phyloP scores from a whole-genome alignment of 371 early-diverging fungal genomes.

The Circinella minor region DNA sequence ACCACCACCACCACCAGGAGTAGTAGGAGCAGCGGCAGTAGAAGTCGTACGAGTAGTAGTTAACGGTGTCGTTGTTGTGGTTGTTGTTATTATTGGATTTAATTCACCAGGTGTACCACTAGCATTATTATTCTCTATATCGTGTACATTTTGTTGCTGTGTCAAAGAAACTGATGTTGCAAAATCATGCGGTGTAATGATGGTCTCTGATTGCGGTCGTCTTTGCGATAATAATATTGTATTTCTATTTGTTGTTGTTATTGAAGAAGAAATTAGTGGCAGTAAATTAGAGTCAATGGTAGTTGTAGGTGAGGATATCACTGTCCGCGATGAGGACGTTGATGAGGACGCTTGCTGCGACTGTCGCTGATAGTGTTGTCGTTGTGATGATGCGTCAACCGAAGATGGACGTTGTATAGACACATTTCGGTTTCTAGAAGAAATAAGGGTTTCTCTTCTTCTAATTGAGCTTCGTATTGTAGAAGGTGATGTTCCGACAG shows the following conservation, averaged over 20 bases:
- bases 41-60: too few relatives aligned
- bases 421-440: too few relatives aligned
- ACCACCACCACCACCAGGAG: too few relatives aligned
- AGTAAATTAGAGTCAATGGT: background rate
- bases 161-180: background rate
- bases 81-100: background rate
- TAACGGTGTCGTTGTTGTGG: too few relatives aligned
- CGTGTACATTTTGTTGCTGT: background rate
- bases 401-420: too few relatives aligned
- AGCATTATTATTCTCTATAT: background rate
- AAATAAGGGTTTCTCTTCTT: too few relatives aligned
- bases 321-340: background rate
- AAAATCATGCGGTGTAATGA: constrained; percentile 4
- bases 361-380: background rate
- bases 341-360: background rate
- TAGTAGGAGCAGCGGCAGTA: too few relatives aligned
- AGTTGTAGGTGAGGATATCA: background rate
- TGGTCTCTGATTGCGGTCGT: background rate
- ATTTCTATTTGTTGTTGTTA: background rate
- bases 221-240: background rate
- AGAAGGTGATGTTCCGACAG: too few relatives aligned
- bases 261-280: background rate
- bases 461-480: too few relatives aligned
- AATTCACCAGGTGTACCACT: background rate
- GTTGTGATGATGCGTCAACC: background rate